Percentiles rank a stretch among this genome's conserved stretches.
phyloP scores from a whole-genome alignment of 441 rosid genomes.

The Pelargonium fulgidum region DNA sequence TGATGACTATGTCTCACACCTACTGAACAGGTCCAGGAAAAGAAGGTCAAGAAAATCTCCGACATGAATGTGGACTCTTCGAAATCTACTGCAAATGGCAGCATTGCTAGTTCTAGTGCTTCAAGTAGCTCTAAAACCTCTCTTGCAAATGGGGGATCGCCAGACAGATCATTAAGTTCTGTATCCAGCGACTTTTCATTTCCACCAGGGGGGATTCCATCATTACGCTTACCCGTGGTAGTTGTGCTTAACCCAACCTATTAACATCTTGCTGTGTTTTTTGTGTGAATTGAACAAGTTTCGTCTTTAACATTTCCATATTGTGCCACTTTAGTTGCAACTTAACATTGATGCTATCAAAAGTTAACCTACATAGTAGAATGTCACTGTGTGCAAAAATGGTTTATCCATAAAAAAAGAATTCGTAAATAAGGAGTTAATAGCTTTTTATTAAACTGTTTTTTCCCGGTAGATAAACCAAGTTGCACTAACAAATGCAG shows the following conservation, averaged over 20 bases:
- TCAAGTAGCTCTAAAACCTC: conserved; percentile 36
- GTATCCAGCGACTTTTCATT: conserved; percentile 49
- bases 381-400: background rate
- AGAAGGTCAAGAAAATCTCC: conserved; percentile 81
- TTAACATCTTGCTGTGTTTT: background rate
- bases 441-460: background rate
- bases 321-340: background rate
- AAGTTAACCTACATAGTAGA: background rate
- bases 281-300: background rate
- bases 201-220: conserved; percentile 71
- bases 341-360: background rate
- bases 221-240: conserved; percentile 87
- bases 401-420: background rate
- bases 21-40: conserved; percentile 75
- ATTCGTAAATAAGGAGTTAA: background rate
- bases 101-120: conserved; percentile 57
- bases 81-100: conserved; percentile 59
- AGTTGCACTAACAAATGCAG: background rate
- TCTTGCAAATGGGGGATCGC: conserved; percentile 58
- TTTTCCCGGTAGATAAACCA: background rate
- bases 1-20: background rate
- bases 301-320: background rate
- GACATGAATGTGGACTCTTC: conserved; percentile 72
- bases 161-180: conserved; percentile 37
- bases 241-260: conserved; percentile 35